Evolutionary conservation across 2,329 filamentous ascomycete genomes (phyloP), one percentile per base, ranked within the genome.

Genomic region (Neocatenulostroma microsporum): DNA sequence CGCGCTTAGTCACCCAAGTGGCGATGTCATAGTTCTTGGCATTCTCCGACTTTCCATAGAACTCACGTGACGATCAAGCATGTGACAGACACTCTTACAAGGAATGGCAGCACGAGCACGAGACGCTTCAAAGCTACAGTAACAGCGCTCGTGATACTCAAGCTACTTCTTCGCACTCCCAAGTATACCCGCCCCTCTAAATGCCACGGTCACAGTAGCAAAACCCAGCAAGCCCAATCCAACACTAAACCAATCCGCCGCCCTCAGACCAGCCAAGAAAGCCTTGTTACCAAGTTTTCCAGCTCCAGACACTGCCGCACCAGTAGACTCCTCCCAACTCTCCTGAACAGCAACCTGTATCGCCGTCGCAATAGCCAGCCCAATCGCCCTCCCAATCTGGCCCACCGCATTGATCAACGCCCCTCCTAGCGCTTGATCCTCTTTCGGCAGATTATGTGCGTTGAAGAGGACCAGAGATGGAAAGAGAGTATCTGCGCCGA

Each of bases 401-500:
- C 74, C 75, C 10, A 78, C 71, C 0, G 78, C 71, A 41, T 82
- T 82, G 52, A 84, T 74, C 7, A 83, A 67, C 0, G 78, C 80
- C 1, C 79, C 80, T 1, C 79, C 80, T 0, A 84, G 57, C 2
- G 78, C 76, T 50, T 84, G 80, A 43, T 84, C 78, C 33, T 76
- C 72, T 1, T 65, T 62, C 0, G 78, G 74, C 1, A 84, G 64
- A 0, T 72, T 66, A 42, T 75, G 74, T 0, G 78, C 79, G 0
- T 74, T 79, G 52, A 81, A 82, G 0, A 84, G 66, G 0, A 76
- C 78, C 13, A 84, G 61, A 4, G 73, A 73, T 0, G 80, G 79
- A 66, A 76, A 82, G 0, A 78, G 67, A 0, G 76, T 80, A 51
- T 84, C 80, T 3, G 78, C 76, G 21, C 80, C 80, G 23, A 80